A percentile compares a stretch with the other conserved stretches of the same genome.
These are phyloP conservation scores for Rhodotorula sp. DNA, from an alignment of 1,284 basidiomycete genomes.

Conservation along the genomic window DNA sequence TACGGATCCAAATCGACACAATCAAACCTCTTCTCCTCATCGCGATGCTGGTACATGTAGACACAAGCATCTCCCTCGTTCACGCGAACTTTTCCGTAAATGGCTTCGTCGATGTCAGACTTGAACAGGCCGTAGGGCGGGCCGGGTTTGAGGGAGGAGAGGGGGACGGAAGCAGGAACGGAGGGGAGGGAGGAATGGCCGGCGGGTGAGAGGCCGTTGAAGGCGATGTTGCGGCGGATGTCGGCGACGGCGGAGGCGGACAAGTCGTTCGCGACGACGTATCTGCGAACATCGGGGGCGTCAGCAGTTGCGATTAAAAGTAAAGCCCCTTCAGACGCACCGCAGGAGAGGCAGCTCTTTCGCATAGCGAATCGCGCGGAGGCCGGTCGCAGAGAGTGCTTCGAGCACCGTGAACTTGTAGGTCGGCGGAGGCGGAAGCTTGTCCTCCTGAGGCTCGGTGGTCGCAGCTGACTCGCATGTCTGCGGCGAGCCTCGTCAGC, in stretches of 20 bases:
- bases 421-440: slow-evolving; percentile 45
- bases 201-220: slow-evolving; percentile 70
- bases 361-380: slow-evolving; percentile 94
- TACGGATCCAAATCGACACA: slow-evolving; percentile 97
- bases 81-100: slow-evolving; percentile 65
- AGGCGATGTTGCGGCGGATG: slow-evolving; percentile 83
- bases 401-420: slow-evolving; percentile 83
- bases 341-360: slow-evolving; percentile 92
- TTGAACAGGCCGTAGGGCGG: neutral
- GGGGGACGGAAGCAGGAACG: too few species aligned
- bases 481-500: neutral
- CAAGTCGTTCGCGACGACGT: slow-evolving; percentile 91
- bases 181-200: neutral
- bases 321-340: slow-evolving; percentile 52
- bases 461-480: neutral
- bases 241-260: slow-evolving; percentile 78
- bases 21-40: slow-evolving; percentile 72
- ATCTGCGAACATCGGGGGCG: slow-evolving; percentile 53
- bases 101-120: slow-evolving; percentile 47
- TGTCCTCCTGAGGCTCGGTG: neutral
- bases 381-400: slow-evolving; percentile 90
- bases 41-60: slow-evolving; percentile 86
- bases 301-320: neutral
- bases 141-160: too few species aligned
- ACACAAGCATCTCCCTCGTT: slow-evolving; percentile 92